Evolutionary conservation across 2,329 filamentous ascomycete genomes (phyloP).

Genomic region (Cercospora beticola): DNA sequence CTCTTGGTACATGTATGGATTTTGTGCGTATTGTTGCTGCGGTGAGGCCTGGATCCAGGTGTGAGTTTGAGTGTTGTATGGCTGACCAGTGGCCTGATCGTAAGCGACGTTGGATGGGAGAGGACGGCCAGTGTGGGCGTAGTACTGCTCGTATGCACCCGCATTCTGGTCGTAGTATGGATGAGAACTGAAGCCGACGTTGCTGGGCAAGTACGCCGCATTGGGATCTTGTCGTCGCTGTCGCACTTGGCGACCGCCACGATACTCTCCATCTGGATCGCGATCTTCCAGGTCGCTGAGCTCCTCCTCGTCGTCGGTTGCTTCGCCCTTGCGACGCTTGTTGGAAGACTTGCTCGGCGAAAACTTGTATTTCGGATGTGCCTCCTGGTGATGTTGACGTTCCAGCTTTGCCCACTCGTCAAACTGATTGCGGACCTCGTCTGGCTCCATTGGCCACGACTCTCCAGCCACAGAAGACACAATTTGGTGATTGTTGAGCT

Average conservation of each 20-base stretch:
- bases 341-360: constrained; percentile 71
- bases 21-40: constrained; percentile 27
- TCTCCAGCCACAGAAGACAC: constrained; percentile 84
- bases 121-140: constrained; percentile 31
- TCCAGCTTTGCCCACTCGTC: constrained; percentile 77
- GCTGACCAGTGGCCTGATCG: constrained; percentile 29
- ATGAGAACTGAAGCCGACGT: constrained; percentile 34
- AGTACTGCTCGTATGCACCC: constrained; percentile 32
- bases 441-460: constrained; percentile 80
- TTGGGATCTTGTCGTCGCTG: constrained; percentile 28
- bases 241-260: constrained; percentile 31
- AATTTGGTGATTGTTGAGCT: constrained; percentile 88
- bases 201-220: constrained; percentile 30
- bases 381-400: constrained; percentile 76
- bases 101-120: constrained; percentile 36
- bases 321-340: constrained; percentile 47
- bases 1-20: constrained; percentile 32
- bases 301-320: constrained; percentile 38
- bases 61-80: constrained; percentile 34
- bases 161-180: constrained; percentile 36
- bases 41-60: constrained; percentile 30
- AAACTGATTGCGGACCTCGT: constrained; percentile 71
- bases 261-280: constrained; percentile 39
- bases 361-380: constrained; percentile 93
- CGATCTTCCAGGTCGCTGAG: constrained; percentile 35